Conservation (phyloP, 306 rosid genomes). For the Begonia loranthoides region DNA sequence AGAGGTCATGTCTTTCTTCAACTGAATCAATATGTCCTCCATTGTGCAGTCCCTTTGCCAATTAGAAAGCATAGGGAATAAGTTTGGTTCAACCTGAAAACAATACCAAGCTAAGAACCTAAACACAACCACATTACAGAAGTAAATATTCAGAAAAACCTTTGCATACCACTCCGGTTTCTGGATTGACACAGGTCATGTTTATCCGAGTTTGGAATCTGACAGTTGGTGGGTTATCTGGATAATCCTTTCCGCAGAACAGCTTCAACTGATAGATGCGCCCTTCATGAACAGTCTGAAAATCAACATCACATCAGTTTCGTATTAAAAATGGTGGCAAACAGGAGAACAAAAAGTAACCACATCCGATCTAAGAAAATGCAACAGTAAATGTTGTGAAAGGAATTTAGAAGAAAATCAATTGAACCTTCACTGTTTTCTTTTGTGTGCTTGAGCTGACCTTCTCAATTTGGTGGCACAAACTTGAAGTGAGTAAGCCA, state of each 20-base stretch:
- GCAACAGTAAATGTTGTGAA: too few species aligned
- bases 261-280: conserved; percentile 84
- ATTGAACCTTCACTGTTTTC: background rate
- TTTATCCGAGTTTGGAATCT: conserved; percentile 87
- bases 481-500: background rate
- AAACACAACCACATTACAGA: conserved; percentile 16
- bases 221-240: conserved; percentile 83
- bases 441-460: background rate
- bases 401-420: too few species aligned
- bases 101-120: conserved; percentile 8
- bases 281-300: conserved; percentile 94
- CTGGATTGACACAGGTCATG: conserved; percentile 85
- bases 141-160: conserved; percentile 6
- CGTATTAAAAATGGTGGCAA: too few species aligned
- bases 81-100: conserved; percentile 77
- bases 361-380: too few species aligned
- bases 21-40: conserved; percentile 79
- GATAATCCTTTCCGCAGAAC: conserved; percentile 88
- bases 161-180: conserved; percentile 72
- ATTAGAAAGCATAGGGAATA: conserved; percentile 87
- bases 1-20: conserved; percentile 93
- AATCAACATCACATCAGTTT: conserved; percentile 5
- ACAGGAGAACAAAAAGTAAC: too few species aligned
- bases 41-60: conserved; percentile 87
- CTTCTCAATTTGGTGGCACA: background rate